Evolutionary conservation across 2,329 filamentous ascomycete genomes (phyloP), one percentile per base, ranked within the genome.

Genomic region (Daldinia sp.): DNA sequence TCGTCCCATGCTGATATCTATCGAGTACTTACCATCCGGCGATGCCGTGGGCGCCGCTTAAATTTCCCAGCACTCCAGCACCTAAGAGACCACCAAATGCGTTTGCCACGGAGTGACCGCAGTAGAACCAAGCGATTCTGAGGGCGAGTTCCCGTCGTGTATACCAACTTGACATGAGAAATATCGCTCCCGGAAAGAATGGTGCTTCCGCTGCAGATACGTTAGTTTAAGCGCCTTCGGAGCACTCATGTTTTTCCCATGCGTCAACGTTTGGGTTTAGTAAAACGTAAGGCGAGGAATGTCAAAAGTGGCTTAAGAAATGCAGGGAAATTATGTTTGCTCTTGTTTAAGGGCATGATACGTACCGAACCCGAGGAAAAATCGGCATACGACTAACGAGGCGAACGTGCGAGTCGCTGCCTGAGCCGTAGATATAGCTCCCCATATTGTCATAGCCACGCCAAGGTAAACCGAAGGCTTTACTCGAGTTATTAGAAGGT

Each of bases 401-500:
- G 73, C 69, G 44, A 85, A 87, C 9, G 73, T 80, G 3, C 80
- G 76, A 3, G 80, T 78, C 1, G 82, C 83, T 0, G 85, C 83
- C 28, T 86, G 87, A n/a, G 84, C 80, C 0, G 81, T 82, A 48
- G 77, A 78, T 10, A 78, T 78, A 7, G 69, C 61, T 3, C 76
- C 77, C 76, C 76, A 78, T 13, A 78, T 73, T 0, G 81, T 78
- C 74, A 86, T 85, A 0, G 82, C 82, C 0, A 78, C 75, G 0
- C 85, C 81, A 1, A 90, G 81, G 67, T 88, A 89, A 0, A 85
- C 63, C 1, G 85, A 85, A 0, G 87, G 87, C 9, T 82, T 80
- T 33, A 88, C 78, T 2, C 84, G 79, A 0, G 87, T 88, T 2
- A 90, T 78, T 0, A 88, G 73, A 63, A 90, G 80, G 67, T 90